phyloP scores from a whole-genome alignment of 257 asterid species.

The Paraleonurus japonicus region DNA sequence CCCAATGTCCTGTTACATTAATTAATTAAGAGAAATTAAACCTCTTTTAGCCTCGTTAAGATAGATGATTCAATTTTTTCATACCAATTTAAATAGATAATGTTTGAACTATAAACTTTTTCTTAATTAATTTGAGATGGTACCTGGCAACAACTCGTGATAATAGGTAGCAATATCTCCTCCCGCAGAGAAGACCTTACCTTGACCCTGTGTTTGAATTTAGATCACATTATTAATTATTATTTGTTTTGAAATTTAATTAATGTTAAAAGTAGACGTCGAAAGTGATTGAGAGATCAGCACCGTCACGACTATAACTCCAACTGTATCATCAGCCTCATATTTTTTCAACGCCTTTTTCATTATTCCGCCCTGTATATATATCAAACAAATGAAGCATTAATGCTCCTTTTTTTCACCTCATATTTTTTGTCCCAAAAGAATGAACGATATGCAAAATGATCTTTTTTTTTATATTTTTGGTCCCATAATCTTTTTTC shows the following conservation, averaged over 20 bases:
- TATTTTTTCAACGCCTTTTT: neutral
- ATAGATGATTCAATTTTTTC: no score
- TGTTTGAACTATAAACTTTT: no score
- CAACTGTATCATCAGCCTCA: constrained; percentile 3
- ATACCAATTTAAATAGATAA: no score
- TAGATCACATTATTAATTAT: neutral
- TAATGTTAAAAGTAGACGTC: no score
- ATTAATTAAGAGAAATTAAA: neutral
- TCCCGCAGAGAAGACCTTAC: constrained; percentile 17
- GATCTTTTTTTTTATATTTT: no score
- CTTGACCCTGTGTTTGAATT: constrained; percentile 1
- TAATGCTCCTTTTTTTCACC: no score
- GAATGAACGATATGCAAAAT: no score
- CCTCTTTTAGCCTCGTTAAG: no score
- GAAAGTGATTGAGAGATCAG: neutral
- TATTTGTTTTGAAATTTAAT: no score
- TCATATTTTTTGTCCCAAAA: no score
- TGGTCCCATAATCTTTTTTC: no score
- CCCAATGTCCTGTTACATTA: constrained; percentile 1
- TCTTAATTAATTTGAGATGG: no score
- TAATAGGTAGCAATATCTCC: neutral
- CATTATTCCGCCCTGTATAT: neutral
- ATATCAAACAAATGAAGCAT: neutral
- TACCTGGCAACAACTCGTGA: neutral
- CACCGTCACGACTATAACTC: constrained; percentile 1